Evolutionary conservation across 345 rosid species (phyloP).

Genomic region (Lenwebbia sp.): DNA sequence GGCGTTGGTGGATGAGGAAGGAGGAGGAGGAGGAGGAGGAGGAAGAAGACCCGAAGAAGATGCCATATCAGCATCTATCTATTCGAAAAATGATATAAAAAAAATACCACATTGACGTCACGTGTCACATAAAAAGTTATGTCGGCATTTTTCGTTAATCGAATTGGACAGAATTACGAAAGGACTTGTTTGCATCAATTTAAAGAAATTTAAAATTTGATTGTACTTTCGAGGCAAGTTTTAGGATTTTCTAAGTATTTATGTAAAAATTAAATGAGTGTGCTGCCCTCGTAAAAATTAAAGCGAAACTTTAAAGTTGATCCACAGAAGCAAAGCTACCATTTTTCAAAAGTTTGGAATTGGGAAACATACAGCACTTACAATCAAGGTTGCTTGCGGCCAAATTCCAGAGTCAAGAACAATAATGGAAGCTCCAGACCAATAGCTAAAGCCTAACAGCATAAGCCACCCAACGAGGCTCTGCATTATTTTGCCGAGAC

Average conservation of each 20-base stretch:
- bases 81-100: not conserved
- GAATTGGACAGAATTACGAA: not conserved
- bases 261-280: no score
- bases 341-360: not conserved
- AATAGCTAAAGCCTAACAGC: not conserved
- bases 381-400: not conserved
- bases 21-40: not conserved
- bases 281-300: no score
- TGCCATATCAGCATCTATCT: not conserved
- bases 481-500: not conserved
- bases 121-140: not conserved
- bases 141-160: not conserved
- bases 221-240: not conserved
- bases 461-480: not conserved
- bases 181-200: not conserved
- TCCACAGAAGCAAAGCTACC: not conserved
- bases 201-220: not conserved
- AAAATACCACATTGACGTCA: rapidly evolving
- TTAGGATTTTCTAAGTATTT: rapidly evolving
- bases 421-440: not conserved
- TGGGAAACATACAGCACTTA: not conserved
- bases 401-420: not conserved
- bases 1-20: not conserved
- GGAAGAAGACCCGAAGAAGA: not conserved
- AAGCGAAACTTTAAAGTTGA: not conserved